These are phyloP conservation scores for Antonospora locustae DNA, from an alignment of 371 early-diverging fungal species.

Conservation along the genomic window DNA sequence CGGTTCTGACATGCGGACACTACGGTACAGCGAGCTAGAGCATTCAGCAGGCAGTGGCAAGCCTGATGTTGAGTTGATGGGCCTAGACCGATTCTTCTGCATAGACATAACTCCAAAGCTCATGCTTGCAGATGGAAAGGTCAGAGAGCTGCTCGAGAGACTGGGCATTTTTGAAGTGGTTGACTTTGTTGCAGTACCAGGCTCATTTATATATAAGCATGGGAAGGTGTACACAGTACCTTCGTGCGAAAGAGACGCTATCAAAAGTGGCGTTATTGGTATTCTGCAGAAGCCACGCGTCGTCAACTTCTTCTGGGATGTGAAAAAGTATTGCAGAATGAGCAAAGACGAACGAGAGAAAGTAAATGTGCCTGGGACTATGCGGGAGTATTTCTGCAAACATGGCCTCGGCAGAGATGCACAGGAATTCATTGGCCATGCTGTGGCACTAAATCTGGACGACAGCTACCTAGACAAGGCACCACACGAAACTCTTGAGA, in stretches of 20 bases:
- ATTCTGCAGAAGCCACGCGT: slow-evolving; percentile 80
- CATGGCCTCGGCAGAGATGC: slow-evolving; percentile 78
- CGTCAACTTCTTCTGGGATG: slow-evolving; percentile 84
- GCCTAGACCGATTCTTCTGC: slow-evolving; percentile 74
- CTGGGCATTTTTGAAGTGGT: slow-evolving; percentile 89
- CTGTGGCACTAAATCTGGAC: slow-evolving; percentile 84
- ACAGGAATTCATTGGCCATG: slow-evolving; percentile 92
- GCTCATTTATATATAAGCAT: slow-evolving; percentile 77
- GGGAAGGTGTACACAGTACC: slow-evolving; percentile 82
- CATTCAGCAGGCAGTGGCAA: slow-evolving; percentile 57
- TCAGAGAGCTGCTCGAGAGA: slow-evolving; percentile 62
- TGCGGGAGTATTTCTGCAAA: slow-evolving; percentile 71
- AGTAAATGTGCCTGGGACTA: no score
- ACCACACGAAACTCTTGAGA: slow-evolving; percentile 76
- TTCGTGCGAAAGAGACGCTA: slow-evolving; percentile 69
- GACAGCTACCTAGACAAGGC: slow-evolving; percentile 70
- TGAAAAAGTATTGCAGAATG: slow-evolving; percentile 56
- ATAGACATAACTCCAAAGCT: slow-evolving; percentile 97
- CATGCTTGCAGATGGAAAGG: slow-evolving; percentile 86
- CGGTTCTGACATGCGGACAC: slow-evolving; percentile 79
- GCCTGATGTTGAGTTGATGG: slow-evolving; percentile 3
- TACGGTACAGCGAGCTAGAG: slow-evolving; percentile 63
- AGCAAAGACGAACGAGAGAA: no score
- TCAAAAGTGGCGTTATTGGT: slow-evolving; percentile 71
- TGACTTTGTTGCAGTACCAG: slow-evolving; percentile 84